These are phyloP conservation scores for Keithomyces neogunnii DNA, from an alignment of 2,329 filamentous ascomycete genomes.

Conservation along the genomic window DNA sequence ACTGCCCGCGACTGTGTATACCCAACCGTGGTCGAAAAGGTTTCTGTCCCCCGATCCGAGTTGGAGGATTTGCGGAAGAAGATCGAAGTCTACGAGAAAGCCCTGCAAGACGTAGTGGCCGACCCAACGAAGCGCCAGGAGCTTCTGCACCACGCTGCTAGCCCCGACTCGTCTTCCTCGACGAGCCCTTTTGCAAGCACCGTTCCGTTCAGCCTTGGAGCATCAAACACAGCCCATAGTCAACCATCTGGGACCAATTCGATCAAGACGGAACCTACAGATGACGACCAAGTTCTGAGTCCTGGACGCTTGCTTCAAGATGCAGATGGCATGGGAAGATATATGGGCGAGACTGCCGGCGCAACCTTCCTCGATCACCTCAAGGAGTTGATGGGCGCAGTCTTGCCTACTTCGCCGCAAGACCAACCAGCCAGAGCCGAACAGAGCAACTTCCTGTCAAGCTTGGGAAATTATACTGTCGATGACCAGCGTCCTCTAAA, in stretches of 20 bases:
- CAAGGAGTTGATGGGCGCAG: slow-evolving; percentile 34
- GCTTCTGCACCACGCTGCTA: slow-evolving; percentile 20
- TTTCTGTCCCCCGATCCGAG: slow-evolving; percentile 32
- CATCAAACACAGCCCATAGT: background rate
- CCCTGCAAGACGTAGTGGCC: slow-evolving; percentile 27
- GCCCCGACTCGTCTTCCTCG: slow-evolving; percentile 14
- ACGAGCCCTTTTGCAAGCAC: slow-evolving; percentile 9
- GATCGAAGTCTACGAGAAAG: slow-evolving; percentile 31
- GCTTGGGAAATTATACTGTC: slow-evolving; percentile 37
- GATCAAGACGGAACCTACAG: slow-evolving; percentile 11
- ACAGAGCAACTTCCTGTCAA: slow-evolving; percentile 26
- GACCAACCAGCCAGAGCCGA: slow-evolving; percentile 3
- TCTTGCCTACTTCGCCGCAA: slow-evolving; percentile 5
- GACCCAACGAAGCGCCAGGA: slow-evolving; percentile 26
- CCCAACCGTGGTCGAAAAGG: slow-evolving; percentile 33
- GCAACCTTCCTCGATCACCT: slow-evolving; percentile 41
- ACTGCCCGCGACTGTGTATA: slow-evolving; percentile 38
- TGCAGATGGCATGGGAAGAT: slow-evolving; percentile 33
- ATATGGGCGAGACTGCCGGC: slow-evolving; percentile 40
- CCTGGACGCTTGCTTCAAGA: slow-evolving; percentile 37
- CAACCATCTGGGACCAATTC: slow-evolving; percentile 3
- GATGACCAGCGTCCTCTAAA: slow-evolving; percentile 35
- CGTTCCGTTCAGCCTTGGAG: background rate
- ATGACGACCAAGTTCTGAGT: slow-evolving; percentile 16
- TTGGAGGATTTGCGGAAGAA: slow-evolving; percentile 31